Conservation (phyloP, 768 basidiomycete species). For the Obba rivulosa region DNA sequence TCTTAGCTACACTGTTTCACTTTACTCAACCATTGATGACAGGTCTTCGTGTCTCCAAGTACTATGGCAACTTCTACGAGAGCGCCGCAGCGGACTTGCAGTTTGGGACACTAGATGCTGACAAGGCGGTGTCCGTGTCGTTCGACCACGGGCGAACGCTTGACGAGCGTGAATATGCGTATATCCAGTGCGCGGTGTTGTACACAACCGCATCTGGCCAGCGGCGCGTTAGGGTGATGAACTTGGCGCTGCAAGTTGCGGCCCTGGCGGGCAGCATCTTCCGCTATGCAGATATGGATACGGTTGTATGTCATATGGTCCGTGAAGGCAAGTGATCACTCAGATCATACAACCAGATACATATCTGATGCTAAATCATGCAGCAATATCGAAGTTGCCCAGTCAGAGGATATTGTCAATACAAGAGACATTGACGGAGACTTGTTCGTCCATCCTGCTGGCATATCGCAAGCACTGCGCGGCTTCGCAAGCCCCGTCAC, state of each 20-base stretch:
- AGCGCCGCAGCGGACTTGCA: slow-evolving; percentile 68
- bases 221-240: slow-evolving; percentile 79
- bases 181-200: slow-evolving; percentile 81
- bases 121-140: slow-evolving; percentile 71
- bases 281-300: slow-evolving; percentile 86
- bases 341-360: neutral
- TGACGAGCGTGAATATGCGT: slow-evolving; percentile 66
- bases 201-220: slow-evolving; percentile 78
- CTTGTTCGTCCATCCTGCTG: slow-evolving; percentile 73
- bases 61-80: slow-evolving; percentile 71
- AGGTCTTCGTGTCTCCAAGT: slow-evolving; percentile 62
- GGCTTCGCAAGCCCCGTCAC: slow-evolving; percentile 65
- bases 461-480: slow-evolving; percentile 91
- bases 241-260: slow-evolving; percentile 78
- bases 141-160: slow-evolving; percentile 69
- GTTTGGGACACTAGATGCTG: slow-evolving; percentile 75
- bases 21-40: neutral
- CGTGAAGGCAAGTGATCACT: slow-evolving; percentile 60
- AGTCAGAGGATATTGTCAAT: slow-evolving; percentile 65
- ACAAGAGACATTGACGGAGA: slow-evolving; percentile 79
- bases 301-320: slow-evolving; percentile 64
- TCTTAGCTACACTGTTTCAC: slow-evolving; percentile 1
- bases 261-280: slow-evolving; percentile 89
- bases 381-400: slow-evolving; percentile 67
- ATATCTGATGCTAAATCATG: neutral